Percentiles rank a stretch among this genome's conserved stretches.
phyloP scores from a whole-genome alignment of 805 yeast genomes.

The Vanderwaltozyma polyspora region DNA sequence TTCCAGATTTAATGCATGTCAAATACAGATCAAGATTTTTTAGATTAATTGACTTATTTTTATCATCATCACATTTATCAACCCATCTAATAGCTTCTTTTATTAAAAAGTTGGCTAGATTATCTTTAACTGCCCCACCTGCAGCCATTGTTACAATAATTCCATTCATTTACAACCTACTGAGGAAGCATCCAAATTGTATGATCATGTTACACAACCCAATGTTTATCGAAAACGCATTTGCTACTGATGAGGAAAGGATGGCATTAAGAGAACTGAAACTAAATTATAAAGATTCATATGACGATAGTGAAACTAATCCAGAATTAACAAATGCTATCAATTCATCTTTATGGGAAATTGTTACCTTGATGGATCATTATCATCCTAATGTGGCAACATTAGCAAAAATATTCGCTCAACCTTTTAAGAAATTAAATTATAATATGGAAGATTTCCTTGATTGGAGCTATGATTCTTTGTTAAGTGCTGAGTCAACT shows the following conservation, averaged over 20 bases:
- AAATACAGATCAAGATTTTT: conserved; percentile 79
- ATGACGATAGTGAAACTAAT: conserved; percentile 47
- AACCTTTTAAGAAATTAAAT: conserved; percentile 78
- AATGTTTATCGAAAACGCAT: conserved; percentile 19
- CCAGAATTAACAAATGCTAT: conserved; percentile 75
- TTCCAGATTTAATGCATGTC: conserved; percentile 63
- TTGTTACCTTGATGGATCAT: conserved; percentile 67
- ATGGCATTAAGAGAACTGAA: conserved; percentile 11
- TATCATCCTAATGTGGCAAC: conserved; percentile 95
- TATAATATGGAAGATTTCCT: conserved; percentile 90
- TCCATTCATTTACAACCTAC: conserved; percentile 83
- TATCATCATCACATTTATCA: conserved; percentile 80
- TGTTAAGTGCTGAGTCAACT: conserved; percentile 50
- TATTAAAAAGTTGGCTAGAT: conserved; percentile 68
- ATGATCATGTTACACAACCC: conserved; percentile 70
- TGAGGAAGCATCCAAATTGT: conserved; percentile 89
- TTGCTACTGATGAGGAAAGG: conserved; percentile 20
- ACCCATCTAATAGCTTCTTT: conserved; percentile 79
- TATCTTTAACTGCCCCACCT: conserved; percentile 71
- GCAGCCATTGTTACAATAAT: conserved; percentile 77
- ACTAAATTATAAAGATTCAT: conserved; percentile 48
- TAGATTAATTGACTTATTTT: conserved; percentile 73
- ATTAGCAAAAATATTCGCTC: conserved; percentile 74
- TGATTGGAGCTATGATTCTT: conserved; percentile 72
- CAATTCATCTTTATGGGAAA: conserved; percentile 85